These are phyloP conservation scores for Nelumbo lutea DNA, from an alignment of 164 flowering plant genomes.

Conservation along the genomic window DNA sequence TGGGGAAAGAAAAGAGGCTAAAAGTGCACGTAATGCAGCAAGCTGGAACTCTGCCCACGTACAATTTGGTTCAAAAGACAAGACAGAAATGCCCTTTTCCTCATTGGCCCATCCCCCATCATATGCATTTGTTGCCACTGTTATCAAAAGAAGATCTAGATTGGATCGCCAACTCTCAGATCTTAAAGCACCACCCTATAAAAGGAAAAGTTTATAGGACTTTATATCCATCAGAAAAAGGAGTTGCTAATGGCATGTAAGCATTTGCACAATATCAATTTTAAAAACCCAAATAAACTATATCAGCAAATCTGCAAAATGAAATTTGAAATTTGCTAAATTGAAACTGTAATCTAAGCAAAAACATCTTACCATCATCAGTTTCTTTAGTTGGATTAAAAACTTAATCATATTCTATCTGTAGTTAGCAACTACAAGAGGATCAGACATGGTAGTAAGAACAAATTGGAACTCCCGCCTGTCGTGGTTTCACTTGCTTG, in stretches of 20 bases:
- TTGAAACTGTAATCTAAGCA: not conserved
- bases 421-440: no score
- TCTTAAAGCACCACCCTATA: conserved; percentile 65
- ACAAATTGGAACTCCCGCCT: no score
- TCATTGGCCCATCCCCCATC: conserved; percentile 45
- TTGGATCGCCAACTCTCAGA: conserved; percentile 52
- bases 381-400: no score
- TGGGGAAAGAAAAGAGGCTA: conserved; percentile 80
- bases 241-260: not conserved
- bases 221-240: no score
- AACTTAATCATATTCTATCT: no score
- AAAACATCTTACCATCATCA: no score
- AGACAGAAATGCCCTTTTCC: conserved; percentile 15
- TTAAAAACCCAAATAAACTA: not conserved
- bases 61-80: conserved; percentile 23
- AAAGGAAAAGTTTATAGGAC: not conserved
- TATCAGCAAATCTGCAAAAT: not conserved
- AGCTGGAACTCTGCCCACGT: conserved; percentile 60
- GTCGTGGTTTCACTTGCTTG: no score
- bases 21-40: conserved; percentile 67
- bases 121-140: conserved; percentile 49
- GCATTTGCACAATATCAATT: not conserved
- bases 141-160: conserved; percentile 53
- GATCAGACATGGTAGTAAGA: no score
- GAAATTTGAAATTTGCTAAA: not conserved